Conservation (phyloP, 108 stramenopile species). For the Asterionellopsis glacialis region DNA sequence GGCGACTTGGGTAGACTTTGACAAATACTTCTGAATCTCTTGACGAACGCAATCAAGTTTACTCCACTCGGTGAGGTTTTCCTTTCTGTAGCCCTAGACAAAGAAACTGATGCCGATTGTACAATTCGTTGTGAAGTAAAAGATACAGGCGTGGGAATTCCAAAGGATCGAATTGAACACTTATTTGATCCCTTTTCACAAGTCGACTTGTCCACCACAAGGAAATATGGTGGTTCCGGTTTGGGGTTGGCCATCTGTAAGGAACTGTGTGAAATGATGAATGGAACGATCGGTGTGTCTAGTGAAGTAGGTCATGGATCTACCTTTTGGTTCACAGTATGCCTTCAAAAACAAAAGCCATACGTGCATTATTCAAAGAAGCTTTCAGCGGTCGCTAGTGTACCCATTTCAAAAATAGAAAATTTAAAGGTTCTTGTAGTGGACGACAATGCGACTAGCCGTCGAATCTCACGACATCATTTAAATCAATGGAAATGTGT, state of each 20-base stretch:
- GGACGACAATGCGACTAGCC: slow-evolving; percentile 31
- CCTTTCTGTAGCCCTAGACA: not conserved
- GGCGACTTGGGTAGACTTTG: slow-evolving; percentile 34
- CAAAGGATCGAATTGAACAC: slow-evolving; percentile 20
- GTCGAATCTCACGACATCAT: slow-evolving; percentile 26
- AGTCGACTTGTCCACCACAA: slow-evolving; percentile 50
- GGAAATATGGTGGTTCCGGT: slow-evolving; percentile 56
- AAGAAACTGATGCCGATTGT: not conserved
- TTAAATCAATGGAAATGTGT: slow-evolving; percentile 27
- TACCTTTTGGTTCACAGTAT: slow-evolving; percentile 42
- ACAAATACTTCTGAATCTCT: slow-evolving; percentile 46
- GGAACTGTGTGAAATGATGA: slow-evolving; percentile 45
- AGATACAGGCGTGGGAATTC: slow-evolving; percentile 58
- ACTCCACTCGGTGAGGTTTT: slow-evolving; percentile 21
- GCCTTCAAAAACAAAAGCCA: slow-evolving; percentile 19
- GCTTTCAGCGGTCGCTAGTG: too few relatives aligned
- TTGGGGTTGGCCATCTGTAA: slow-evolving; percentile 61
- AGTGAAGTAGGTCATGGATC: slow-evolving; percentile 42
- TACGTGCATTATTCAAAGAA: not conserved
- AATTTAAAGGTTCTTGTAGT: slow-evolving; percentile 22
- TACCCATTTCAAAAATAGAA: too few relatives aligned
- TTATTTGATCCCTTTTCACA: slow-evolving; percentile 59
- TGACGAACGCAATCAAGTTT: slow-evolving; percentile 63
- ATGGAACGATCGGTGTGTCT: slow-evolving; percentile 26
- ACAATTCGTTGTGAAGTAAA: slow-evolving; percentile 12